These are phyloP conservation scores for Xylariaceae sp. DNA, from an alignment of 2,329 filamentous ascomycete species.

Conservation along the genomic window DNA sequence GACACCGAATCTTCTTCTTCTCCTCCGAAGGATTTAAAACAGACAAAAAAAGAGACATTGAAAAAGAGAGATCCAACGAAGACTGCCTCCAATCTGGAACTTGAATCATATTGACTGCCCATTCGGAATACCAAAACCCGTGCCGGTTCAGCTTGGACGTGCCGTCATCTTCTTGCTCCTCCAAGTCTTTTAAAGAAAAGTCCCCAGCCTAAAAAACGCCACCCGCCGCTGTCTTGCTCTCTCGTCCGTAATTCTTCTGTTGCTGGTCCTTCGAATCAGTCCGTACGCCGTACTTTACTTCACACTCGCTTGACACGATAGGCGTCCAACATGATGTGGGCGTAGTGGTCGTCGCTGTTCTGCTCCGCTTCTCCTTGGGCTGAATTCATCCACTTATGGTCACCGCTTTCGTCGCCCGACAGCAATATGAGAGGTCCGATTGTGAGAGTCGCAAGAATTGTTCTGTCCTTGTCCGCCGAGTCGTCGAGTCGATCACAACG, in stretches of 20 bases:
- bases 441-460: slow-evolving; percentile 12
- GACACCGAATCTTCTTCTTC: slow-evolving; percentile 13
- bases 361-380: slow-evolving; percentile 18
- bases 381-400: slow-evolving; percentile 15
- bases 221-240: not conserved
- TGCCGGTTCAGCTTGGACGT: not conserved
- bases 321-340: slow-evolving; percentile 26
- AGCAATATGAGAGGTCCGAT: slow-evolving; percentile 27
- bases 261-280: slow-evolving; percentile 5
- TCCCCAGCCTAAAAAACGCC: not conserved
- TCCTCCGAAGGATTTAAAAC: slow-evolving; percentile 11
- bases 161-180: not conserved
- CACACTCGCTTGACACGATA: slow-evolving; percentile 17
- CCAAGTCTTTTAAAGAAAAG: not conserved
- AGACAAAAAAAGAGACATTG: not conserved
- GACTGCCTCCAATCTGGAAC: no score
- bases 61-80: not conserved
- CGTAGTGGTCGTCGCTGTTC: slow-evolving; percentile 26
- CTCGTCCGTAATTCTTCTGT: not conserved
- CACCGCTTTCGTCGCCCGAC: slow-evolving; percentile 10
- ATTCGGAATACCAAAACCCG: not conserved
- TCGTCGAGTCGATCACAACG: slow-evolving; percentile 7
- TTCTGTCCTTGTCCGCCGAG: slow-evolving; percentile 10
- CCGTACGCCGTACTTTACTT: no score
- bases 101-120: not conserved